Evolutionary conservation across 2,329 filamentous ascomycete species (phyloP).

Genomic region (Periconia digitata): DNA sequence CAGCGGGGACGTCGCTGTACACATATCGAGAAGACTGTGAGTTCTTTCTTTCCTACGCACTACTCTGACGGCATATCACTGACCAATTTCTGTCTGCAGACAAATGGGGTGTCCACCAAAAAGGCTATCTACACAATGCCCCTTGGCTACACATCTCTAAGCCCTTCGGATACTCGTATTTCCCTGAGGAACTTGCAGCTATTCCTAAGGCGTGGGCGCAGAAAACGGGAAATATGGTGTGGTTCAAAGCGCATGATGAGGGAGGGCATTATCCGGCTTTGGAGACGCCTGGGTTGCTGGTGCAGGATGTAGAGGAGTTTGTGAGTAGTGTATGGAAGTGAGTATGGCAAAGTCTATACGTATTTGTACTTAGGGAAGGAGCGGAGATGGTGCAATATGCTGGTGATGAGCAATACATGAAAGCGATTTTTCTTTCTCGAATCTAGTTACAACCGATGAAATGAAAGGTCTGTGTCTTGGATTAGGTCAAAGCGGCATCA

Average conservation of each 20-base stretch:
- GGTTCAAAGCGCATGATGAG: constrained; percentile 38
- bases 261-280: constrained; percentile 54
- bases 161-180: constrained; percentile 48
- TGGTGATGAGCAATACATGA: too few relatives aligned
- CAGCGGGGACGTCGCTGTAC: constrained; percentile 52
- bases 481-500: too few relatives aligned
- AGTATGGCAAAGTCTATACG: too few relatives aligned
- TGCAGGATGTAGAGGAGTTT: constrained; percentile 51
- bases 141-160: constrained; percentile 38
- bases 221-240: constrained; percentile 42
- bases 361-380: too few relatives aligned
- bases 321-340: constrained; percentile 35
- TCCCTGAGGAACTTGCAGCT: constrained; percentile 46
- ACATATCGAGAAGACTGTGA: constrained; percentile 50
- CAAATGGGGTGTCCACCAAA: not conserved
- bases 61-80: too few relatives aligned
- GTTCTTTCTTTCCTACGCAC: too few relatives aligned
- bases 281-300: constrained; percentile 46
- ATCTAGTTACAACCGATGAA: too few relatives aligned
- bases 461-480: too few relatives aligned
- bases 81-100: too few relatives aligned
- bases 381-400: too few relatives aligned
- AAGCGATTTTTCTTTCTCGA: too few relatives aligned
- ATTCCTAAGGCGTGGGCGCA: constrained; percentile 45
- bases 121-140: constrained; percentile 15